Evolutionary conservation across 495 filamentous ascomycete species (phyloP).

Genomic region (Pyronema domesticum): DNA sequence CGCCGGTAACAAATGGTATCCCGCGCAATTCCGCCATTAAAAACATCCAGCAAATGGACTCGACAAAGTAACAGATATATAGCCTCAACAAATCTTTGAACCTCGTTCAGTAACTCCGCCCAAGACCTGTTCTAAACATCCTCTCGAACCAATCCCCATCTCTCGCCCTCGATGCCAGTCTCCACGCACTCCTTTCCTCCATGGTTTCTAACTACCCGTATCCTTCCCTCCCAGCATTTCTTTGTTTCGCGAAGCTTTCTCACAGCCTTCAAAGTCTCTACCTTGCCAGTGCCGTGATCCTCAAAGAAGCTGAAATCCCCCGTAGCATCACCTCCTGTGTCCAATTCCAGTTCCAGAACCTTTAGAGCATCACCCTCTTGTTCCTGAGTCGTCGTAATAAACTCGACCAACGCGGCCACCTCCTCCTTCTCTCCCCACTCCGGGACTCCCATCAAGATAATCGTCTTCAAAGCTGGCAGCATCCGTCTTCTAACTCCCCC

Average conservation of each 20-base stretch:
- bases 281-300: slow-evolving; percentile 4
- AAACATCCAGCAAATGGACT: no score
- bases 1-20: no score
- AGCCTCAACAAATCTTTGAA: no score
- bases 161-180: slow-evolving; percentile 14
- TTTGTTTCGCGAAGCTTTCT: slow-evolving; percentile 5
- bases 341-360: slow-evolving; percentile 15
- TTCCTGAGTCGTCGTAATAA: not conserved
- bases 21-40: no score
- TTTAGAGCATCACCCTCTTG: slow-evolving; percentile 1
- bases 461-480: slow-evolving; percentile 3
- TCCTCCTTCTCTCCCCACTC: not conserved
- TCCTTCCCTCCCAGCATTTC: slow-evolving; percentile 10
- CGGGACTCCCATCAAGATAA: slow-evolving; percentile 11
- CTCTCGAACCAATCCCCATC: slow-evolving; percentile 19
- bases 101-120: no score
- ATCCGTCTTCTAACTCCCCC: not conserved
- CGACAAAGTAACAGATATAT: no score
- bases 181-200: slow-evolving; percentile 11
- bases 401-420: slow-evolving; percentile 2
- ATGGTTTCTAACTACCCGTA: slow-evolving; percentile 15
- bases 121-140: no score
- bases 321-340: not conserved
- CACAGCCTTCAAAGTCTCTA: slow-evolving; percentile 5
- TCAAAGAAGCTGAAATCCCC: slow-evolving; percentile 20